Base-by-base conservation (phyloP, 257 asterid genomes). In the Rehmannia glutinosa region DNA sequence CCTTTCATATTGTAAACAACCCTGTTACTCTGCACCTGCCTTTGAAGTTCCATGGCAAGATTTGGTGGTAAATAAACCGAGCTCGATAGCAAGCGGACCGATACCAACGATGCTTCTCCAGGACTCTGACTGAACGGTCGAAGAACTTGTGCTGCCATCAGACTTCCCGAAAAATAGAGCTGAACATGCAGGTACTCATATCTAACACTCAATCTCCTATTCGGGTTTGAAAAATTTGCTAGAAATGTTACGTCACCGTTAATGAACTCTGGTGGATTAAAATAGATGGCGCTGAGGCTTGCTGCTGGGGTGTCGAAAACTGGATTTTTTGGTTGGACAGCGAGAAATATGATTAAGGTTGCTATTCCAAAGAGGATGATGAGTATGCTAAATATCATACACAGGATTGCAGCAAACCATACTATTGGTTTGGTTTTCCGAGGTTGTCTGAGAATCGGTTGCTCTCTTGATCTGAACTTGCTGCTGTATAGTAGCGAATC, bases 171-270 rank as follows among this genome's bases (percentile, higher is more conserved):
- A 68, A 87, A 93, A 72, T 53, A 84, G 32, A 93, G 89, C 84
- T 86, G 90, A 13, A 90, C 42, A 7, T 58, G 56, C 49, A 87
- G 53, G 76, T 82, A 76, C 82, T 94, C 97, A 11, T 75, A 88
- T 23, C 77, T 78, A 9, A 88, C 90, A 27, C 75, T 73, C 72
- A 94, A 66, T 60, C 84, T 94, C 80, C 75, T 75, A 57, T 91
- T 94, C 2, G 98, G 98, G 73, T 94, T 94, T 2, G 98, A 80
- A 55, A 94, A 80, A 59, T 94, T 94, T 2, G 94, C 97, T 11
- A 84, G 71, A 19, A 94, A 80, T 27, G 83, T 76, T 25, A 85
- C 65, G 6, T 94, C 96, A 1, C 83, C 83, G 10, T 82, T 83
- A 43, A 88, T 67, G 35, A 72, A 81, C 69, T 81, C 73, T 0